Evolutionary conservation across 1,284 basidiomycete species (phyloP).

Genomic region (Macrocystidia cucumis): DNA sequence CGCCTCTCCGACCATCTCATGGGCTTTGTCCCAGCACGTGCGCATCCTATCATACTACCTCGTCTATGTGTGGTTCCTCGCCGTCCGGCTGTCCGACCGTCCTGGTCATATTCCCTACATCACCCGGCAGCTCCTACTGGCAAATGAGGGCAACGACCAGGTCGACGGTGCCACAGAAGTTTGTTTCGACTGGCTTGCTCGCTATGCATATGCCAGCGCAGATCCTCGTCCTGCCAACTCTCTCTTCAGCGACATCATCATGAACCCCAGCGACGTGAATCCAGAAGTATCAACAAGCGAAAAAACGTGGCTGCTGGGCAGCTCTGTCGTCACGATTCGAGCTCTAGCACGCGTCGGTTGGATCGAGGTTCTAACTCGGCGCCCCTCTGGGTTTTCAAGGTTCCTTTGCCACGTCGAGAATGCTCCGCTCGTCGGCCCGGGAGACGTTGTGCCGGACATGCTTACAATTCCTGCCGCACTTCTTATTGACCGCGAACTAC

Average conservation of each 20-base stretch:
- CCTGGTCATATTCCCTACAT: conserved; percentile 84
- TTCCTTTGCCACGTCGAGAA: conserved; percentile 92
- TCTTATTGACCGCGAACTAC: conserved; percentile 59
- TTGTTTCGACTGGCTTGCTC: conserved; percentile 95
- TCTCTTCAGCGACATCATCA: conserved; percentile 68
- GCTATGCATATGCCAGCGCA: conserved; percentile 92
- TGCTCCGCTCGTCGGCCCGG: conserved; percentile 74
- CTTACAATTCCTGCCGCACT: conserved; percentile 65
- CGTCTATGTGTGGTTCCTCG: conserved; percentile 95
- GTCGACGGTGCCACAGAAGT: conserved; percentile 93
- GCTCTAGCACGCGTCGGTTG: conserved; percentile 74
- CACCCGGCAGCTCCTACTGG: conserved; percentile 80
- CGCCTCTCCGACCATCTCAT: conserved; percentile 54
- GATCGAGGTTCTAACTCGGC: conserved; percentile 82
- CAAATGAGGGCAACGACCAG: conserved; percentile 71
- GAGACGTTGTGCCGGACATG: conserved; percentile 76
- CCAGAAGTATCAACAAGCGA: conserved; percentile 37
- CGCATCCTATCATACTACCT: conserved; percentile 90
- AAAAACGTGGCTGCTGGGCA: conserved; percentile 87
- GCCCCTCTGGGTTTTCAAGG: conserved; percentile 86
- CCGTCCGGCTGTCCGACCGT: conserved; percentile 81
- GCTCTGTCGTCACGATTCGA: conserved; percentile 82
- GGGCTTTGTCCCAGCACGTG: conserved; percentile 93
- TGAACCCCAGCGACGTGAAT: conserved; percentile 35
- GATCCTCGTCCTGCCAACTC: conserved; percentile 86